Evolutionary conservation across 306 rosid species (phyloP).

Genomic region (Acacia melanoxylon): DNA sequence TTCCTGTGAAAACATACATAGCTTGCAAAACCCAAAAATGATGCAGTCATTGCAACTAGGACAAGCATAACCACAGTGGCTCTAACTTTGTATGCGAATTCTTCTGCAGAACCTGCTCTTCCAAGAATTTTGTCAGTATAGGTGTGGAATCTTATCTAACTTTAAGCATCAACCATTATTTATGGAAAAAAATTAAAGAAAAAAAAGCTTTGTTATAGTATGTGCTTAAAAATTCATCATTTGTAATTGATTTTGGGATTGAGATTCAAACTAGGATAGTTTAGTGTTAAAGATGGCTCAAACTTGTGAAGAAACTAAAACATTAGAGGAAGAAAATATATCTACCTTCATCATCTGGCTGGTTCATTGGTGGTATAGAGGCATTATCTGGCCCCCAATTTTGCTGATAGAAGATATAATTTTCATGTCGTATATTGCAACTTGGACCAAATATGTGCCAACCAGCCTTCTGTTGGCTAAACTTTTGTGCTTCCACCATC

Average conservation of each 20-base stretch:
- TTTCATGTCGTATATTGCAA: conserved; percentile 49
- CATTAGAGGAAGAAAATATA: not conserved
- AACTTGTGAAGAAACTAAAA: not conserved
- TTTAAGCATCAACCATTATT: not conserved
- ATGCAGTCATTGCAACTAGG: conserved; percentile 18
- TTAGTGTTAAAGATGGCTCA: not conserved
- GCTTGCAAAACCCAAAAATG: conserved; percentile 21
- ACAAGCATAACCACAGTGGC: not conserved
- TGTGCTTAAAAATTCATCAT: not conserved
- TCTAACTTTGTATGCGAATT: not conserved
- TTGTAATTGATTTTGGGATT: not conserved
- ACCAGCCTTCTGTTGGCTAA: conserved; percentile 19
- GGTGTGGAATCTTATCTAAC: not conserved
- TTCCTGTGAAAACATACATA: not conserved
- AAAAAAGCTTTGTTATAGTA: not conserved
- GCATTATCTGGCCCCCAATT: not conserved
- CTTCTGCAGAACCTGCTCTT: not conserved
- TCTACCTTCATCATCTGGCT: not conserved
- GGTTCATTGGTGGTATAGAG: not conserved
- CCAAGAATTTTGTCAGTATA: not conserved
- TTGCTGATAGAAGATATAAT: conserved; percentile 28
- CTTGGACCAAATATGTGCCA: conserved; percentile 43
- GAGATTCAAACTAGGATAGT: not conserved
- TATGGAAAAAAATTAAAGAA: not conserved
- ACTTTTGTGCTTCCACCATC: not conserved